Conservation (phyloP, 2,329 filamentous ascomycete genomes). For the Didymella glomerata region DNA sequence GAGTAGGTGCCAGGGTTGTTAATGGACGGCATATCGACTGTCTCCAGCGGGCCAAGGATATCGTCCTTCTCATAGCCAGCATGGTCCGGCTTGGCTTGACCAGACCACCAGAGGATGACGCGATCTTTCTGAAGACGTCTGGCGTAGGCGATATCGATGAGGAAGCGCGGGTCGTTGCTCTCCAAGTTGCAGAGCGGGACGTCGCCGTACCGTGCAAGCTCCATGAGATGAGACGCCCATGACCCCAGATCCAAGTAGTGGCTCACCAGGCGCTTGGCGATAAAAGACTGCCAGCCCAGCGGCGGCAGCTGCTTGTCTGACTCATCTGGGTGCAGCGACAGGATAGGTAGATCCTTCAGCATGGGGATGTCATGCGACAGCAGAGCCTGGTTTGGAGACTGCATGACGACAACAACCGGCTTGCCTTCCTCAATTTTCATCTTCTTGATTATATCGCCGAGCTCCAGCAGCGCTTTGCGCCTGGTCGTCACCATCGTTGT, state of each 20-base stretch:
- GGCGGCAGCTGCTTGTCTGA: constrained; percentile 88
- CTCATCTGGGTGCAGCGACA: constrained; percentile 82
- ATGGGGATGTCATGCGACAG: constrained; percentile 86
- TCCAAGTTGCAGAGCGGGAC: constrained; percentile 96
- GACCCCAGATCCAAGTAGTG: constrained; percentile 93
- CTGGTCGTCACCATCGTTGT: constrained; percentile 87
- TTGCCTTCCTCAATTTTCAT: constrained; percentile 84
- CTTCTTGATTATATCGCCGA: constrained; percentile 88
- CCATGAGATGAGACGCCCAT: constrained; percentile 88
- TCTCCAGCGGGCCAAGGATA: constrained; percentile 81
- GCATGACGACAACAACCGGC: constrained; percentile 85
- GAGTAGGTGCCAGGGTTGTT: constrained; percentile 95
- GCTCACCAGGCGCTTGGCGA: constrained; percentile 83
- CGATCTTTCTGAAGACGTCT: constrained; percentile 88
- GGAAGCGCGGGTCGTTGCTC: constrained; percentile 88
- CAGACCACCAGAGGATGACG: constrained; percentile 97
- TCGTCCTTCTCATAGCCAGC: constrained; percentile 96
- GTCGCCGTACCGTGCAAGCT: constrained; percentile 89
- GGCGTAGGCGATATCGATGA: constrained; percentile 96
- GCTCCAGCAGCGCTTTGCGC: constrained; percentile 86
- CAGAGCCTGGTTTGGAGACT: constrained; percentile 83
- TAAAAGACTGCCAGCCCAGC: constrained; percentile 90
- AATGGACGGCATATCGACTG: constrained; percentile 87
- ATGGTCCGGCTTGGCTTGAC: constrained; percentile 86
- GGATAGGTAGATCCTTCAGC: constrained; percentile 82